These are phyloP conservation scores for Nitzschia sp. DNA, from an alignment of 108 stramenopile genomes.

Conservation along the genomic window DNA sequence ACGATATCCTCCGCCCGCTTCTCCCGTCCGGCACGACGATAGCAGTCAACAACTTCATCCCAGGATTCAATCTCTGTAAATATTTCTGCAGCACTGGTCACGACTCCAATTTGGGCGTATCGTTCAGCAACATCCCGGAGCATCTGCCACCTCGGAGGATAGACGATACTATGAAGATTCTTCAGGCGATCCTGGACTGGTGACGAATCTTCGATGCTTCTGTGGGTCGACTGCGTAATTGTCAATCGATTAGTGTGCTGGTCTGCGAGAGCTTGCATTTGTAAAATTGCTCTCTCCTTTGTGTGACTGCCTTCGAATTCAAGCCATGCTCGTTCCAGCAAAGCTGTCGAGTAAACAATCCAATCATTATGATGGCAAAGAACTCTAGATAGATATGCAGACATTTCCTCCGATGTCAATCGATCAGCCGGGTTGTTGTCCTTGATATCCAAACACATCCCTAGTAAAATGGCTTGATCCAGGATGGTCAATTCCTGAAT, in stretches of 20 bases:
- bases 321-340: slow-evolving; percentile 93
- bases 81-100: slow-evolving; percentile 90
- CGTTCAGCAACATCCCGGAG: slow-evolving; percentile 90
- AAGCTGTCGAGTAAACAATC: slow-evolving; percentile 94
- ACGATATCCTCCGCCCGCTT: slow-evolving; percentile 87
- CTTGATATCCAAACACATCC: slow-evolving; percentile 94
- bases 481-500: slow-evolving; percentile 59
- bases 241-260: slow-evolving; percentile 91
- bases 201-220: slow-evolving; percentile 89
- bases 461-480: slow-evolving; percentile 90
- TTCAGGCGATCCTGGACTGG: slow-evolving; percentile 85
- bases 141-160: slow-evolving; percentile 94
- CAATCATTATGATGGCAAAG: slow-evolving; percentile 86
- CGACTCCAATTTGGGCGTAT: slow-evolving; percentile 88
- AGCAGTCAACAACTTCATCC: slow-evolving; percentile 98
- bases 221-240: slow-evolving; percentile 80
- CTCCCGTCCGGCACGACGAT: slow-evolving; percentile 84
- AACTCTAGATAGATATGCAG: slow-evolving; percentile 88
- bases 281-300: slow-evolving; percentile 87
- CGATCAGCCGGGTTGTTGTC: slow-evolving; percentile 93
- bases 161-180: slow-evolving; percentile 88
- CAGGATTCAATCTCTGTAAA: slow-evolving; percentile 95
- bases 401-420: slow-evolving; percentile 96
- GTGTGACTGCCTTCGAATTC: slow-evolving; percentile 87
- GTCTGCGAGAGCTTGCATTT: slow-evolving; percentile 96